Conservation (phyloP, 73 alveolate genomes). For the Vitrella brassicaformis region DNA sequence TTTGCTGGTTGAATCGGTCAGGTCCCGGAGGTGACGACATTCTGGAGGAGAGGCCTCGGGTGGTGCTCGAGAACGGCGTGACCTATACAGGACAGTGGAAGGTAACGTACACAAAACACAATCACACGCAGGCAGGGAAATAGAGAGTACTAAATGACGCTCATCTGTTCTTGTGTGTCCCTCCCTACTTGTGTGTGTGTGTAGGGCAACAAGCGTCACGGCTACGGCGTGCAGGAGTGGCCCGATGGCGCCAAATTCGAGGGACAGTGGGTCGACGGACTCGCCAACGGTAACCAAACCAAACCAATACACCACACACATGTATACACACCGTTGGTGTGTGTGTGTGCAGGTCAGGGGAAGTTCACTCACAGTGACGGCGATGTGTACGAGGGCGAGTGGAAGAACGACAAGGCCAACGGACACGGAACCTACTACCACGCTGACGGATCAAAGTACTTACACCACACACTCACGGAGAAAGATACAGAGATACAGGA, state of each 20-base stretch:
- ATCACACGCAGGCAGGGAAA: constrained; percentile 26
- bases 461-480: background rate
- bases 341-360: constrained; percentile 1
- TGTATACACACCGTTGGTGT: background rate
- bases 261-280: no score
- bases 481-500: background rate
- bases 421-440: constrained; percentile 35
- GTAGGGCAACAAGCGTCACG: no score
- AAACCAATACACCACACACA: background rate
- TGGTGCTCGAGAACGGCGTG: no score
- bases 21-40: no score
- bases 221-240: no score
- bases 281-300: no score
- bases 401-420: constrained; percentile 30
- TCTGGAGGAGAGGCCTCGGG: no score
- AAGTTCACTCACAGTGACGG: constrained; percentile 32
- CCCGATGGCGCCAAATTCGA: no score
- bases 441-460: constrained; percentile 17
- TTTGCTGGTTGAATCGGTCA: no score
- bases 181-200: no score
- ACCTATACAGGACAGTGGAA: constrained; percentile 35
- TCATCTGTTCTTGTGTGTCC: no score
- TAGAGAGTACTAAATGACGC: no score
- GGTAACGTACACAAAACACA: constrained; percentile 13
- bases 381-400: constrained; percentile 28